Conservation (phyloP, 1,284 basidiomycete species). For the Cutaneotrichosporon sp. region DNA sequence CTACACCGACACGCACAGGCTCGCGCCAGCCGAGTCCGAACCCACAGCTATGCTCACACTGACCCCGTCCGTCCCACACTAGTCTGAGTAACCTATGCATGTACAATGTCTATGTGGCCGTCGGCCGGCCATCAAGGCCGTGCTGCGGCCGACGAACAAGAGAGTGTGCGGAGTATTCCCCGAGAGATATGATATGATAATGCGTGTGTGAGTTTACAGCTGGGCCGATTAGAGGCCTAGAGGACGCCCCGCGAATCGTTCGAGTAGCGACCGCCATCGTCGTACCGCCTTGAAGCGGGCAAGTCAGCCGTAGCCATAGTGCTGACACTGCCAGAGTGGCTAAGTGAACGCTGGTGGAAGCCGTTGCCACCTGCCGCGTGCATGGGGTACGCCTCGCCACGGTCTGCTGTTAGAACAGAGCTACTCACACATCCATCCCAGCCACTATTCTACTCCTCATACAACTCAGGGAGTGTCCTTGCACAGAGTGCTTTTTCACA, state of each 20-base stretch:
- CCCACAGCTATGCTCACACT: not conserved
- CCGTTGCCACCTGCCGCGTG: not conserved
- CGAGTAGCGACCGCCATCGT: not conserved
- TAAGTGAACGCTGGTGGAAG: slow-evolving; percentile 8
- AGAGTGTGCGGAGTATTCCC: not conserved
- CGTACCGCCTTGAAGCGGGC: not conserved
- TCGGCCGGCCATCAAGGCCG: slow-evolving; percentile 2
- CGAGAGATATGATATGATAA: slow-evolving; percentile 6
- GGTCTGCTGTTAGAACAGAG: not conserved
- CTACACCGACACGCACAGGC: too few relatives aligned
- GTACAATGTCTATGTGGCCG: slow-evolving; percentile 5
- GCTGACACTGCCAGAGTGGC: slow-evolving; percentile 6
- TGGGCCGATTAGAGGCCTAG: not conserved
- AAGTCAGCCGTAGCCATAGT: slow-evolving; percentile 22
- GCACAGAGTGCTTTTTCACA: slow-evolving; percentile 1
- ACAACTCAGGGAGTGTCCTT: not conserved
- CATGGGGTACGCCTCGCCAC: slow-evolving; percentile 4
- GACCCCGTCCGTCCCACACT: not conserved
- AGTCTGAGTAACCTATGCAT: not conserved
- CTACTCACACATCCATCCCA: slow-evolving; percentile 7
- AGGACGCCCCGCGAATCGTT: not conserved
- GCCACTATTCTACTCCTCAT: slow-evolving; percentile 8
- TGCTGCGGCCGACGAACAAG: not conserved
- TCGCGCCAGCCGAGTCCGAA: too few relatives aligned
- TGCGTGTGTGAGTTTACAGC: not conserved